A percentile compares a stretch with the other conserved stretches of the same genome.
phyloP scores from a whole-genome alignment of 441 rosid genomes.

The Gossypium lobatum region DNA sequence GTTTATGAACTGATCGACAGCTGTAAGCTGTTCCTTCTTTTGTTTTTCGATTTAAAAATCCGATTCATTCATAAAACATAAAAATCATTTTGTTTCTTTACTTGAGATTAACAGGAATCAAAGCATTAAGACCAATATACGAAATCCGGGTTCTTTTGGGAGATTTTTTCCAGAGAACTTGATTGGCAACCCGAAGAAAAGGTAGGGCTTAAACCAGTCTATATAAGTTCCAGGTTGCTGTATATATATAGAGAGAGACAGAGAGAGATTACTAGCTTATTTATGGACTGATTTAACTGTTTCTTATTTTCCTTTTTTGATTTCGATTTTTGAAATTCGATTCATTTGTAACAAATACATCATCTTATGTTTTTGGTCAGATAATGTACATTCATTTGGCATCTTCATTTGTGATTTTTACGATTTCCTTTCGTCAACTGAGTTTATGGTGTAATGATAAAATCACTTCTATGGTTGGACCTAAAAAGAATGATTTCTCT shows the following conservation, averaged over 20 bases:
- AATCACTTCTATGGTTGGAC: too few relatives aligned
- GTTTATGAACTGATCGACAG: not conserved
- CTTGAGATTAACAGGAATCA: not conserved
- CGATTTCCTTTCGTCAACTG: not conserved
- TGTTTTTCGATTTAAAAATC: not conserved
- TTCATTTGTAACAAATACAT: not conserved
- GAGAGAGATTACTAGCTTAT: not conserved
- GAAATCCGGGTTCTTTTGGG: constrained; percentile 22
- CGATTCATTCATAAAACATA: not conserved
- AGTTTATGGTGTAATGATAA: too few relatives aligned
- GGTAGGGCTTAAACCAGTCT: not conserved
- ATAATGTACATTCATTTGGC: not conserved
- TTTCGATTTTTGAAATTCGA: not conserved
- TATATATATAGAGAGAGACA: not conserved
- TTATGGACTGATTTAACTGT: not conserved
- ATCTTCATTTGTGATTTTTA: not conserved
- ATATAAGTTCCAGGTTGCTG: not conserved
- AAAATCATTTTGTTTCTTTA: not conserved
- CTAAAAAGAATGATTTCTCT: too few relatives aligned
- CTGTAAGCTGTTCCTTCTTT: not conserved
- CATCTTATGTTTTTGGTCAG: not conserved
- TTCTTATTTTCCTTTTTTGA: not conserved
- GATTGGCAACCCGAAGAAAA: constrained; percentile 7
- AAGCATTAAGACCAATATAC: constrained; percentile 3
- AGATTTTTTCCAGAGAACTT: constrained; percentile 25